Percentiles rank a stretch among this genome's conserved stretches.
Evolutionary conservation across 176 grass and related monocot species (phyloP).

Genomic region (Cenchrus purpureus): DNA sequence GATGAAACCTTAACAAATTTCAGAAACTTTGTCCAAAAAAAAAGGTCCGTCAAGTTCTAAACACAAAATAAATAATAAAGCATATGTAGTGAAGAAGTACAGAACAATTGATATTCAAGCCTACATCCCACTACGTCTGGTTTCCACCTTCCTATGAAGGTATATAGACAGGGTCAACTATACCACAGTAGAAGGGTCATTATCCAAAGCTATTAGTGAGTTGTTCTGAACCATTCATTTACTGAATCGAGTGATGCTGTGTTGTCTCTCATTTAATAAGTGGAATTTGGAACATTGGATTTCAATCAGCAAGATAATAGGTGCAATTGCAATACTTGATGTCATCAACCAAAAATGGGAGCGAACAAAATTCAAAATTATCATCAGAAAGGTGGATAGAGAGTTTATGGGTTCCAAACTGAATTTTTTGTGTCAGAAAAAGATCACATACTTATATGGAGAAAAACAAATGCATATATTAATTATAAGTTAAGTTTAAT

Average conservation of each 20-base stretch:
- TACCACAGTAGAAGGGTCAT: too few relatives aligned
- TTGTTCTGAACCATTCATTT: too few relatives aligned
- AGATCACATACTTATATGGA: background rate
- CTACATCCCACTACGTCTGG: too few relatives aligned
- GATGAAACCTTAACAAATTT: conserved; percentile 20
- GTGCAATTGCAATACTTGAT: background rate
- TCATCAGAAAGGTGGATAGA: background rate
- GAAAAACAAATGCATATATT: conserved; percentile 4
- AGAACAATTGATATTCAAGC: too few relatives aligned
- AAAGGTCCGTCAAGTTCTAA: background rate
- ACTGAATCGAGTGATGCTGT: too few relatives aligned
- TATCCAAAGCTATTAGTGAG: too few relatives aligned
- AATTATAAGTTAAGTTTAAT: conserved; percentile 17
- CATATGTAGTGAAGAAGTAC: too few relatives aligned
- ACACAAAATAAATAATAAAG: too few relatives aligned
- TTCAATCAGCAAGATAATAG: background rate
- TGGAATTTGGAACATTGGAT: background rate
- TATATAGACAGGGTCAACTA: too few relatives aligned
- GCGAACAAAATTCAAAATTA: background rate
- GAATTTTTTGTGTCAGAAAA: background rate
- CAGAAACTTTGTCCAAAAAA: background rate
- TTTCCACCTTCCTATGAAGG: too few relatives aligned
- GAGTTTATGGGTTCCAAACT: background rate
- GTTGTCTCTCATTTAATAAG: background rate
- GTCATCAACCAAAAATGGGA: background rate